Evolutionary conservation across 2,329 filamentous ascomycete genomes (phyloP), one percentile per base, ranked within the genome.

Genomic region (Ophiosphaerella narmari): DNA sequence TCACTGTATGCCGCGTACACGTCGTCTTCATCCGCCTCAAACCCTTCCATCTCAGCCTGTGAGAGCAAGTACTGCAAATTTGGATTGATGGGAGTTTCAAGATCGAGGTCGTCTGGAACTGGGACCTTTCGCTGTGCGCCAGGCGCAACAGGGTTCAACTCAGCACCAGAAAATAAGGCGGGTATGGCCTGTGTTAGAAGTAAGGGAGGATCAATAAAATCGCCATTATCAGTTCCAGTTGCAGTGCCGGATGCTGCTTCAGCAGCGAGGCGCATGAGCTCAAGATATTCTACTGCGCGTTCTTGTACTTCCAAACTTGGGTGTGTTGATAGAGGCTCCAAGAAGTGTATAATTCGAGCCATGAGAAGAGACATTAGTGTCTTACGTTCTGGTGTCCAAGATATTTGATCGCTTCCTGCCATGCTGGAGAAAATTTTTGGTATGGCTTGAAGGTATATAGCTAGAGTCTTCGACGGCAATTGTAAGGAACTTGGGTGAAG

Each of bases 281-380:
- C 94, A 0, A 91, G 82, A 62, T 96, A 95, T 68, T 97, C 92
- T 1, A 97, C 92, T 3, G 92, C 88, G 48, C 94, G 85, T 72
- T 97, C 94, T 74, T 99, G 94, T 3, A 99, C 91, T 69, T 99
- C 94, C 1, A 99, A 80, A 63, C 86, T 90, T 0, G 93, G 92
- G 70, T 97, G 91, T 35, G 87, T 80, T 0, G 86, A 85, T 13
- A 97, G 74, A 1, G 86, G 84, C 63, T 97, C 92, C 18, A 96
- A 77, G 40, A 90, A 88, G 68, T 94, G 85, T 16, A 96, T 83
- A 6, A 97, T 85, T 2, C 91, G 85, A 24, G 89, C 88, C 74
- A 96, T 86, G 21, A 96, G 78, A 3, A 97, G 81, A 7, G 88
- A 85, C 31, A 89, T 85, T 55, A 86, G 86, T 0, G 88, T 87